A percentile compares a stretch with the other conserved stretches of the same genome.
phyloP scores from a whole-genome alignment of 345 rosid species.

The Trapa incisa region DNA sequence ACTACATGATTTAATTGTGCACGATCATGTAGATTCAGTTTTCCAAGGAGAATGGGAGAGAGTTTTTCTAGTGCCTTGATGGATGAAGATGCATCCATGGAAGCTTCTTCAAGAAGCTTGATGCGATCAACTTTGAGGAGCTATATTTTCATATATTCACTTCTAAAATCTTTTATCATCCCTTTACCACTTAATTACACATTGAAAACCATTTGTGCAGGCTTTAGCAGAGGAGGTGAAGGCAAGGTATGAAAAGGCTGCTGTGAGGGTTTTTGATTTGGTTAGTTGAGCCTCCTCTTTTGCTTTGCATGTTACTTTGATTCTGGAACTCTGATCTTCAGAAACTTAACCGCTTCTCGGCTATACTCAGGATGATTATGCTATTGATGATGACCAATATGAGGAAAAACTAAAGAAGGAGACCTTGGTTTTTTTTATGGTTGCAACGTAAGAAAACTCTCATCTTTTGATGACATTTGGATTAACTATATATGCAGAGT shows the following conservation, averaged over 20 bases:
- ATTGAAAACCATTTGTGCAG: slow-evolving; percentile 9
- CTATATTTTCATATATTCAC: not conserved
- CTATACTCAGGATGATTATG: slow-evolving; percentile 71
- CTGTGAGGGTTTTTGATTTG: slow-evolving; percentile 73
- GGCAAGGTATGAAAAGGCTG: slow-evolving; percentile 73
- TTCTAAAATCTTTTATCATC: not conserved
- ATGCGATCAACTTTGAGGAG: not conserved
- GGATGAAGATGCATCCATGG: not conserved
- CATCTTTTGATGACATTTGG: not conserved
- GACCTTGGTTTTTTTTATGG: slow-evolving; percentile 60
- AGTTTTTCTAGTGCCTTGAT: not conserved
- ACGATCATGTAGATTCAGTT: not conserved
- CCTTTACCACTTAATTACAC: not conserved
- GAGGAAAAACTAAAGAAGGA: slow-evolving; percentile 87
- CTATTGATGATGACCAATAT: slow-evolving; percentile 87
- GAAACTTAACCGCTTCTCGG: not conserved
- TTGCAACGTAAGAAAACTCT: slow-evolving; percentile 70
- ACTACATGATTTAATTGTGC: not conserved
- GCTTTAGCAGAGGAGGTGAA: slow-evolving; percentile 66
- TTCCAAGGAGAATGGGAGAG: not conserved
- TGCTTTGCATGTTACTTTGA: not conserved
- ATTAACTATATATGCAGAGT: not conserved
- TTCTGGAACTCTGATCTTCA: not conserved
- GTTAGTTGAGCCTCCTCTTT: slow-evolving; percentile 23
- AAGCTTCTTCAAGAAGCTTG: not conserved